Conservation (phyloP, 345 rosid species). For the Arabidopsis thaliana region DNA sequence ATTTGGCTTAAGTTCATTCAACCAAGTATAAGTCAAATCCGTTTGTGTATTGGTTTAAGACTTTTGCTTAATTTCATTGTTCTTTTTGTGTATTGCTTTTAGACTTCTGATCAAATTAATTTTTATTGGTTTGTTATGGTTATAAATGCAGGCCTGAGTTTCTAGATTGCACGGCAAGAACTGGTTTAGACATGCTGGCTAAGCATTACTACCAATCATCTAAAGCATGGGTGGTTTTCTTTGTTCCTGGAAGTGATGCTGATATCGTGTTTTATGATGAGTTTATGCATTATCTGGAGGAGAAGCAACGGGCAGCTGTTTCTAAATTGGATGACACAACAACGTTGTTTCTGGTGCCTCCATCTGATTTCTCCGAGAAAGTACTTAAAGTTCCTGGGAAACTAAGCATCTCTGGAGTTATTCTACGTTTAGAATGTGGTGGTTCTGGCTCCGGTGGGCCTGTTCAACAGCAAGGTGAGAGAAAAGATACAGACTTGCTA, state of each 20-base stretch:
- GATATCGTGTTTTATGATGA: constrained; percentile 87
- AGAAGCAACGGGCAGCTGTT: constrained; percentile 96
- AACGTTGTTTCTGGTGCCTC: constrained; percentile 94
- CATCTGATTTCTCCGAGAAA: constrained; percentile 92
- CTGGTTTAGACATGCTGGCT: constrained; percentile 91
- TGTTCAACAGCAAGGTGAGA: constrained; percentile 53
- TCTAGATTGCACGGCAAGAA: constrained; percentile 96
- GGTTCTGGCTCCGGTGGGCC: constrained; percentile 57
- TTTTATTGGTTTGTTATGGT: not conserved
- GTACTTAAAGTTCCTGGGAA: constrained; percentile 93
- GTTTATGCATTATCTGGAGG: constrained; percentile 90
- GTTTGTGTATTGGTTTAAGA: not conserved
- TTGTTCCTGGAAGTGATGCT: constrained; percentile 86
- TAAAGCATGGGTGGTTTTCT: constrained; percentile 92
- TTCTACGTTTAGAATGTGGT: constrained; percentile 68
- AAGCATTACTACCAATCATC: constrained; percentile 96
- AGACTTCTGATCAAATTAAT: constrained; percentile 7
- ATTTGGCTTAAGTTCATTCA: too few species aligned
- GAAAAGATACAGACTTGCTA: constrained; percentile 46
- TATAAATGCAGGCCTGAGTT: constrained; percentile 77
- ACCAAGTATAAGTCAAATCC: too few species aligned
- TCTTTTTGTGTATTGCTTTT: not conserved
- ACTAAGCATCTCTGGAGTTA: constrained; percentile 92
- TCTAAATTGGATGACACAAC: constrained; percentile 89
- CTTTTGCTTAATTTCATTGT: not conserved